Evolutionary conservation across 257 asterid species (phyloP), one percentile per base, ranked within the genome.

Genomic region (Gentiana macrophylla): DNA sequence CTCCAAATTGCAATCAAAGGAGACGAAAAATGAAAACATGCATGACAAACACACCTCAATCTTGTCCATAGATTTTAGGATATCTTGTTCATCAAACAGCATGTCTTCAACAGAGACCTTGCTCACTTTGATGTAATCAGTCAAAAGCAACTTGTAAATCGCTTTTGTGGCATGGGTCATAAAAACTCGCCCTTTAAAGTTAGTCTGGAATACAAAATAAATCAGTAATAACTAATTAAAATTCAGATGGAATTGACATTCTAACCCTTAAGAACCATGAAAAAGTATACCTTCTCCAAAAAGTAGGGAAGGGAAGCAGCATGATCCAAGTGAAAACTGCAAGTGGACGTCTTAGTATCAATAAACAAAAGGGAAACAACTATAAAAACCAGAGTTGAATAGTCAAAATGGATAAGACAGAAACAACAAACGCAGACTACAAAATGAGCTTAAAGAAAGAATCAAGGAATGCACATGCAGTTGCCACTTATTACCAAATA

Each of bases 251-350:
- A 24, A 33, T 15, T 61, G 33, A 46, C 62, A 60, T 38, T 49
- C 52, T 61, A 49, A 60, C 55, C 13, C 12, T 64, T 47, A 32
- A 45, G 68, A 62, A 56, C 50, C 64, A 54, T 62, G 52, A 55
- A 55, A 35, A 54, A 70, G 60, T 73, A 57, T 61, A 92, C 97
- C 97, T 88, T 85, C 77, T 92, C 94, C 64, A 92, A 78, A 56
- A 92, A 92, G 80, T 88, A 92, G 45, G 97, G 97, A 74, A 92
- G 97, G 32, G 97, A 92, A 66, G 97, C 99, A 61, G 99, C 95
- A 85, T 92, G 99, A 75, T 92, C 99, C 84, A 92, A 80, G 84
- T 92, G 99, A 81, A 88, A 92, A 76, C 99, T 92, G 86, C 77
- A 72, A 56, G 37, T 35, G 49, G 60, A 65, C 53, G 53, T 50